A percentile compares a stretch with the other conserved stretches of the same genome.
These are phyloP conservation scores for Diaporthe capsici DNA, from an alignment of 2,329 filamentous ascomycete genomes.

Conservation along the genomic window DNA sequence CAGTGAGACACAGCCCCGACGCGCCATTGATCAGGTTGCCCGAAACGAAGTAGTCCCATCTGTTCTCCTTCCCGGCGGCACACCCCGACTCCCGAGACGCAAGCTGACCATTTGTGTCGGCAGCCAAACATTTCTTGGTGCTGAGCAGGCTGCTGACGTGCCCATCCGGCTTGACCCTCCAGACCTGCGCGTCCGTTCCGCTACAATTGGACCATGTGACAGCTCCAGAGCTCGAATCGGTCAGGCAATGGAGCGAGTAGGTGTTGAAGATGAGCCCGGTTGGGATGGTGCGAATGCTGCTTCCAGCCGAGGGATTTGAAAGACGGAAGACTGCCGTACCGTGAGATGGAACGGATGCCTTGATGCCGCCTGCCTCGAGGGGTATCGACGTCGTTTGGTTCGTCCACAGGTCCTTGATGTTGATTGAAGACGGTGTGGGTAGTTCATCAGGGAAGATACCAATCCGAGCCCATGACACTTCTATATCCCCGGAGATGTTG, in stretches of 20 bases:
- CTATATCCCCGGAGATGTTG: constrained; percentile 47
- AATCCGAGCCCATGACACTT: constrained; percentile 52
- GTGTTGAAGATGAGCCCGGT: constrained; percentile 67
- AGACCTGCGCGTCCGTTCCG: constrained; percentile 58
- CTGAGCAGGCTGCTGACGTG: constrained; percentile 55
- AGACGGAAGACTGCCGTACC: constrained; percentile 60
- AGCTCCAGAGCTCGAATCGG: constrained; percentile 47
- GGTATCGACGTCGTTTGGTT: constrained; percentile 47
- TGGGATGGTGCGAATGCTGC: constrained; percentile 50
- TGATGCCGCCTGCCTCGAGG: constrained; percentile 45
- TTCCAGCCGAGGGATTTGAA: constrained; percentile 48
- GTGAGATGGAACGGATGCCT: constrained; percentile 52
- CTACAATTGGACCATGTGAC: constrained; percentile 55
- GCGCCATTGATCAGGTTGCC: constrained; percentile 58
- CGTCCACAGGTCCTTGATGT: constrained; percentile 60
- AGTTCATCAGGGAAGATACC: constrained; percentile 52
- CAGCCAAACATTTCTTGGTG: constrained; percentile 51
- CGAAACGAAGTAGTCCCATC: constrained; percentile 59
- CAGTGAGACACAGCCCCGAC: constrained; percentile 55
- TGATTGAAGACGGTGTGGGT: constrained; percentile 47
- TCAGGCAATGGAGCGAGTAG: constrained; percentile 58
- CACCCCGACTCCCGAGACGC: constrained; percentile 41
- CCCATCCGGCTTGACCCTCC: constrained; percentile 53
- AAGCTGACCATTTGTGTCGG: constrained; percentile 41
- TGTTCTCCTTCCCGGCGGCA: constrained; percentile 47